Evolutionary conservation across 768 basidiomycete genomes (phyloP).

Genomic region (Termitomyces bulborhizus): DNA sequence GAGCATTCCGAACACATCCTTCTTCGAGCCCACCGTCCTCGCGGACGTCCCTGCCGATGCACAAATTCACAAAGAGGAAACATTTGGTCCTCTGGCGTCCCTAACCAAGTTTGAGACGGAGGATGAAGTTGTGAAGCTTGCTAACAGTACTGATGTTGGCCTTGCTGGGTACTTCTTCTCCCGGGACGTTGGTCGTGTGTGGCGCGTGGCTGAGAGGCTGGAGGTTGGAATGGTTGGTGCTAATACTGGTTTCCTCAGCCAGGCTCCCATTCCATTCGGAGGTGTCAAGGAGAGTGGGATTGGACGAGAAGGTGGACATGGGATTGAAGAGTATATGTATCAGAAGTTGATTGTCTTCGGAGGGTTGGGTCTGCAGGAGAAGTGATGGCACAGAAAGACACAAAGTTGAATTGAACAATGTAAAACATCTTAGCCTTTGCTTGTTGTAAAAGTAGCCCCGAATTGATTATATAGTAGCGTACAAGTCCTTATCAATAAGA

Average conservation of each 20-base stretch:
- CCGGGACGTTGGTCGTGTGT: slow-evolving; percentile 79
- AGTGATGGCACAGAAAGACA: background rate
- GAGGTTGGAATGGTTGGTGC: slow-evolving; percentile 91
- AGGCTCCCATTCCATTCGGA: slow-evolving; percentile 81
- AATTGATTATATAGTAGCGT: background rate
- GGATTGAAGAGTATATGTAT: slow-evolving; percentile 86
- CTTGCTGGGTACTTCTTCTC: slow-evolving; percentile 94
- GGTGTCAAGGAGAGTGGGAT: slow-evolving; percentile 86
- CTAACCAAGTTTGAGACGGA: slow-evolving; percentile 90
- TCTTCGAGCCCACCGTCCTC: slow-evolving; percentile 87
- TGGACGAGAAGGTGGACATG: slow-evolving; percentile 83
- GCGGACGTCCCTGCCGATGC: slow-evolving; percentile 72
- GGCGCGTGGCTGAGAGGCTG: slow-evolving; percentile 90
- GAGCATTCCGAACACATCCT: slow-evolving; percentile 48
- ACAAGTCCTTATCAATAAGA: background rate
- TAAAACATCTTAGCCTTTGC: background rate
- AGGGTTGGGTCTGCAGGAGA: slow-evolving; percentile 36
- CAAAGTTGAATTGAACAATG: background rate
- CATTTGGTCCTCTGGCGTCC: slow-evolving; percentile 90
- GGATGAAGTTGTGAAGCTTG: slow-evolving; percentile 82
- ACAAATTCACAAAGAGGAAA: slow-evolving; percentile 75
- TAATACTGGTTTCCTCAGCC: slow-evolving; percentile 76
- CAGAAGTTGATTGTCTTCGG: slow-evolving; percentile 79
- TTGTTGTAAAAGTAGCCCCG: background rate
- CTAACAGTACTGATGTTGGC: slow-evolving; percentile 80